Evolutionary conservation across 306 rosid species (phyloP).

Genomic region (Sesbania bispinosa): DNA sequence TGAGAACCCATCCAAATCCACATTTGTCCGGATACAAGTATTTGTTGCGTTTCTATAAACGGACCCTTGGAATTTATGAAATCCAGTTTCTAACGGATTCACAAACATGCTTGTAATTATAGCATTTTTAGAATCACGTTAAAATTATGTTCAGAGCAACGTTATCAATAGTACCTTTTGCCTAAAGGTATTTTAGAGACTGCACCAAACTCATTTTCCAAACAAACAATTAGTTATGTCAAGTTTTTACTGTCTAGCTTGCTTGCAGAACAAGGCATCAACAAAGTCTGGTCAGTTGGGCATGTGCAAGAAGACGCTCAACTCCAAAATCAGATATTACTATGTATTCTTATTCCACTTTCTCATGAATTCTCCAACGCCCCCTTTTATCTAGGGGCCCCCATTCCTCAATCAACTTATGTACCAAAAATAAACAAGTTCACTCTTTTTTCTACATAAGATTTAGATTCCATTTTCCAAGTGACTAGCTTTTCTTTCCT

Average conservation of each 20-base stretch:
- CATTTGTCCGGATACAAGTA: too few species aligned
- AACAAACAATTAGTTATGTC: too few species aligned
- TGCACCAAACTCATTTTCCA: too few species aligned
- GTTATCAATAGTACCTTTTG: background rate
- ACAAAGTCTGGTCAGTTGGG: background rate
- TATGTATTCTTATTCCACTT: background rate
- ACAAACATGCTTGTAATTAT: too few species aligned
- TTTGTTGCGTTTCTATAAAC: too few species aligned
- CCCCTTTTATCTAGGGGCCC: background rate
- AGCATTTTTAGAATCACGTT: too few species aligned
- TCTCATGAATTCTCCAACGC: background rate
- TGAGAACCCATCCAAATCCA: too few species aligned
- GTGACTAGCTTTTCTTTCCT: background rate
- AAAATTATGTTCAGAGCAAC: too few species aligned
- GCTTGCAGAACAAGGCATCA: slow-evolving; percentile 21
- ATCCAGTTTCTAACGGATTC: too few species aligned
- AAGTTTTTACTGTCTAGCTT: too few species aligned
- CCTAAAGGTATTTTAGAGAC: too few species aligned
- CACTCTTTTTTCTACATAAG: background rate
- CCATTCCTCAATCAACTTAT: background rate
- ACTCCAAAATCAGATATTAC: slow-evolving; percentile 17
- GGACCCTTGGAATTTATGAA: too few species aligned
- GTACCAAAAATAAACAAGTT: background rate
- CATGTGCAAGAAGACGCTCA: slow-evolving; percentile 22
- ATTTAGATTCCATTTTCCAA: slow-evolving; percentile 3